Percentiles rank a stretch among this genome's conserved stretches.
These are phyloP conservation scores for Pyrenophora seminiperda DNA, from an alignment of 2,329 filamentous ascomycete genomes.

Conservation along the genomic window DNA sequence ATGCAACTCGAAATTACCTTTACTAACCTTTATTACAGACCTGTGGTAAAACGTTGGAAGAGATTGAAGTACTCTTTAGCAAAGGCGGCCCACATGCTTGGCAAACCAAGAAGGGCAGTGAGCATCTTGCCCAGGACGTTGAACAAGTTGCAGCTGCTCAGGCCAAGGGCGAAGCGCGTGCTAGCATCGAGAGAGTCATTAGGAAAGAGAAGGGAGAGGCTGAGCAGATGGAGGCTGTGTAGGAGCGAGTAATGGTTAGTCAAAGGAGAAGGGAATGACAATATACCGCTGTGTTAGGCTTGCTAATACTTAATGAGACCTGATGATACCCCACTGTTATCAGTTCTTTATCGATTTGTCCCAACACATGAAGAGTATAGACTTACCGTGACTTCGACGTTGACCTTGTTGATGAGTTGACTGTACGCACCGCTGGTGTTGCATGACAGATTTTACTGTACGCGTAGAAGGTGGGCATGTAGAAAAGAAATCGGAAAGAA, in stretches of 20 bases:
- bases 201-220: constrained; percentile 23
- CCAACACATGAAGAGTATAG: no score
- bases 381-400: no score
- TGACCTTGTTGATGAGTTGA: no score
- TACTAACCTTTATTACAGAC: constrained; percentile 50
- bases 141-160: constrained; percentile 31
- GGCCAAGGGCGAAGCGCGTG: constrained; percentile 32
- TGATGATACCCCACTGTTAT: no score
- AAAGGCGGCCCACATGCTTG: constrained; percentile 61
- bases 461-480: no score
- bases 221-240: constrained; percentile 12
- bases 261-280: background rate
- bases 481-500: no score
- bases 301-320: background rate
- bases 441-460: no score
- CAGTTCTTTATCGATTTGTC: no score
- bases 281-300: background rate
- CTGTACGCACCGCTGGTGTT: no score
- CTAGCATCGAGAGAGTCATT: constrained; percentile 27
- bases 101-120: constrained; percentile 51
- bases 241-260: background rate
- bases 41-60: constrained; percentile 74
- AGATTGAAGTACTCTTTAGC: constrained; percentile 73
- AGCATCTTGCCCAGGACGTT: constrained; percentile 34
- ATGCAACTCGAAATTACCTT: background rate